Evolutionary conservation across 768 basidiomycete genomes (phyloP).

Genomic region (Amanita pseudoporphyria): DNA sequence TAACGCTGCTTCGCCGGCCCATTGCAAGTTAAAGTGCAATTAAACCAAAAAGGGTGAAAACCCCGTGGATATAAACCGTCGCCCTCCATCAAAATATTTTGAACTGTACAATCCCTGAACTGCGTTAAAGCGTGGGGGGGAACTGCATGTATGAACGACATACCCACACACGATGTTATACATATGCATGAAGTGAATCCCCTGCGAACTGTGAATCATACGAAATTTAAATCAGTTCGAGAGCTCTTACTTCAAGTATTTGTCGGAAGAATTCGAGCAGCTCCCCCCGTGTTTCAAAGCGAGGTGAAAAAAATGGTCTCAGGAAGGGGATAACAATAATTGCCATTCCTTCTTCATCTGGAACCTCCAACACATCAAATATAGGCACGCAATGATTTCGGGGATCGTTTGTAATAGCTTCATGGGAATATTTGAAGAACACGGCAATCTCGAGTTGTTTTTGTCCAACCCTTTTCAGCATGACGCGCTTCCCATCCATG

Average conservation of each 20-base stretch:
- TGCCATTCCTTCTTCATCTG: constrained; percentile 11
- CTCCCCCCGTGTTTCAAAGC: constrained; percentile 23
- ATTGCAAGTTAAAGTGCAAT: constrained; percentile 12
- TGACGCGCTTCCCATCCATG: constrained; percentile 20
- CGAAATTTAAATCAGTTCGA: too few relatives aligned
- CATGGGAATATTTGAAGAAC: constrained; percentile 13
- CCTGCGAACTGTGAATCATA: constrained; percentile 12
- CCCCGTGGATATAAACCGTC: constrained; percentile 11
- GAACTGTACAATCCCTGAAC: constrained; percentile 19
- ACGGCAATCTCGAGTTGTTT: constrained; percentile 22
- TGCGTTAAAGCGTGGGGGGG: neutral
- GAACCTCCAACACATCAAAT: constrained; percentile 14
- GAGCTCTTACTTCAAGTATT: constrained; percentile 15
- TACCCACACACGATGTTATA: constrained; percentile 22
- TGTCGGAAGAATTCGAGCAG: constrained; percentile 20
- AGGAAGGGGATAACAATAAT: constrained; percentile 25
- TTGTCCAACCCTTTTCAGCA: constrained; percentile 19
- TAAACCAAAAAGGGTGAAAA: constrained; percentile 14
- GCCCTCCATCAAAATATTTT: constrained; percentile 23
- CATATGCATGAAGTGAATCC: constrained; percentile 24
- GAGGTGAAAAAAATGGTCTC: constrained; percentile 11
- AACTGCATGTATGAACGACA: neutral
- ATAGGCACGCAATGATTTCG: constrained; percentile 28
- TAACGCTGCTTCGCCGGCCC: neutral
- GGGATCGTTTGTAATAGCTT: constrained; percentile 10